These are phyloP conservation scores for Candida cerambycidarum DNA, from an alignment of 805 yeast genomes.

Conservation along the genomic window DNA sequence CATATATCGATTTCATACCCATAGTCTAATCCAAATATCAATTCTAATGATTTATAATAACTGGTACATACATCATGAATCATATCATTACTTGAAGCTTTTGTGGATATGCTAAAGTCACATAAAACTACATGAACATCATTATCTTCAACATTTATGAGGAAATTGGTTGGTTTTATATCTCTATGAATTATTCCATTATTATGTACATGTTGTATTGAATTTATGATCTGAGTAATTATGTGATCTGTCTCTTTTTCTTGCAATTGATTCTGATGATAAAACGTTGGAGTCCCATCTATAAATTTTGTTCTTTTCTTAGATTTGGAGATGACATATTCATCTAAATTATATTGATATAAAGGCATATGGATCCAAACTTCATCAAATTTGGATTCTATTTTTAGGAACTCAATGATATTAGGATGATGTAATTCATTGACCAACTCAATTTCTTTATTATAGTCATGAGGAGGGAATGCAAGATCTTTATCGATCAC, in stretches of 20 bases:
- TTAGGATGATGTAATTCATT: conserved; percentile 17
- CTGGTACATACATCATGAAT: conserved; percentile 66
- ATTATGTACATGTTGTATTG: conserved; percentile 29
- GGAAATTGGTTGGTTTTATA: conserved; percentile 38
- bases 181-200: conserved; percentile 42
- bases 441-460: conserved; percentile 30
- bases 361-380: conserved; percentile 31
- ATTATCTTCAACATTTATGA: conserved; percentile 22
- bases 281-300: conserved; percentile 7
- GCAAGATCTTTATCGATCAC: conserved; percentile 38
- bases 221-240: conserved; percentile 20
- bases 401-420: conserved; percentile 21
- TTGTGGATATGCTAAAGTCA: conserved; percentile 59
- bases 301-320: conserved; percentile 25
- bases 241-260: conserved; percentile 15
- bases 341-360: conserved; percentile 27
- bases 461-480: conserved; percentile 36
- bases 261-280: conserved; percentile 18
- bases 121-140: conserved; percentile 37
- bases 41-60: conserved; percentile 71
- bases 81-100: conserved; percentile 30
- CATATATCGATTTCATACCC: conserved; percentile 63
- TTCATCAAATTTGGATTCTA: conserved; percentile 30
- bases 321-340: conserved; percentile 21
- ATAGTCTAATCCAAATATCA: conserved; percentile 63